Evolutionary conservation across 2,329 filamentous ascomycete genomes (phyloP).

Genomic region (Botrytis cinerea): DNA sequence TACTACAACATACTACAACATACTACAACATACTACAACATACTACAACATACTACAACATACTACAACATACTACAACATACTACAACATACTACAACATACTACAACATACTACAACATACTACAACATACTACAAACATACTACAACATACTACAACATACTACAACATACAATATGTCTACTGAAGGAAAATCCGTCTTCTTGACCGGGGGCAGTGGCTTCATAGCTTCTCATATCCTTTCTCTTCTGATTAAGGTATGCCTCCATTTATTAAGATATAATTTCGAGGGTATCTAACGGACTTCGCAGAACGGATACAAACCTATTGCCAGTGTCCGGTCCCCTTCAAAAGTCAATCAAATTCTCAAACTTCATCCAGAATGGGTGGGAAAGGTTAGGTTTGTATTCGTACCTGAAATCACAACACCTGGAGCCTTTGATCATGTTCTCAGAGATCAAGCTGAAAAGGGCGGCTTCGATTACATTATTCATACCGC

Average conservation of each 20-base stretch:
- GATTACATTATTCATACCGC: constrained; percentile 64
- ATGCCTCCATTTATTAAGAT: neutral
- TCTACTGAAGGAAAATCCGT: constrained; percentile 24
- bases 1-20: no score
- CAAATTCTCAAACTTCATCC: constrained; percentile 45
- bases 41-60: no score
- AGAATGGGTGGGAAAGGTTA: constrained; percentile 34
- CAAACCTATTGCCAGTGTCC: constrained; percentile 42
- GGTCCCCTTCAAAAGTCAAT: constrained; percentile 48
- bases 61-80: no score
- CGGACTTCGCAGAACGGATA: constrained; percentile 20
- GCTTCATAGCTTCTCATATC: constrained; percentile 54
- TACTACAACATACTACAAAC: no score
- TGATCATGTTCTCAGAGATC: constrained; percentile 47
- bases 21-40: no score
- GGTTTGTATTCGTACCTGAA: constrained; percentile 59
- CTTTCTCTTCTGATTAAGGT: constrained; percentile 41
- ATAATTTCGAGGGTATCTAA: neutral
- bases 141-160: no score
- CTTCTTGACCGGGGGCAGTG: constrained; percentile 44
- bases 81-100: no score
- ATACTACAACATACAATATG: constrained; percentile 2
- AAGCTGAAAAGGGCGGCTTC: constrained; percentile 58
- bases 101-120: no score
- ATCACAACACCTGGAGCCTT: constrained; percentile 70